Conservation (phyloP, 2,329 filamentous ascomycete genomes). For the Tetracladium maxilliforme region DNA sequence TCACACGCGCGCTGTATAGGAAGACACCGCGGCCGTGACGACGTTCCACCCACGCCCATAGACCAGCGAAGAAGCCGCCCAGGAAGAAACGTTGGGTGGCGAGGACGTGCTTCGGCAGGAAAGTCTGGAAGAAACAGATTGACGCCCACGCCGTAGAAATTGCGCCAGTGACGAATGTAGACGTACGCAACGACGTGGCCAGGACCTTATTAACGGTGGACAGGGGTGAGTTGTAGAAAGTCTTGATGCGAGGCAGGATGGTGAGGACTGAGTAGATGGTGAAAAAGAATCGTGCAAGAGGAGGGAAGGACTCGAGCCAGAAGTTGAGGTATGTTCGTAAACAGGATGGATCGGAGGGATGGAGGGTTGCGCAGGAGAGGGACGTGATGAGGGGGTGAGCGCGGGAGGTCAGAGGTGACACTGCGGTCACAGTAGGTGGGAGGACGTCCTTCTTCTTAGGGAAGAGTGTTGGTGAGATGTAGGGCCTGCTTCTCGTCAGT, state of each 20-base stretch:
- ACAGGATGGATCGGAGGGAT: conserved; percentile 80
- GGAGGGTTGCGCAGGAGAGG: conserved; percentile 78
- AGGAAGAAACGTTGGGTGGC: conserved; percentile 82
- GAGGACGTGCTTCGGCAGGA: conserved; percentile 59
- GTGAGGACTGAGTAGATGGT: conserved; percentile 54
- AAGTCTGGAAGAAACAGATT: conserved; percentile 75
- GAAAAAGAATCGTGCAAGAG: conserved; percentile 63
- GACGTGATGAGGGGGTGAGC: conserved; percentile 79
- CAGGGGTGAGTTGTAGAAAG: conserved; percentile 55
- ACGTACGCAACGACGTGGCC: conserved; percentile 56
- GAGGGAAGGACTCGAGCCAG: conserved; percentile 71
- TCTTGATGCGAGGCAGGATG: conserved; percentile 52
- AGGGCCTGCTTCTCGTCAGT: conserved; percentile 34
- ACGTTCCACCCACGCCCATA: conserved; percentile 71
- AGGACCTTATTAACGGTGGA: conserved; percentile 51
- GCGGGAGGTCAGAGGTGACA: conserved; percentile 65
- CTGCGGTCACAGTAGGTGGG: conserved; percentile 45
- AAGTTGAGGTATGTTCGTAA: conserved; percentile 76
- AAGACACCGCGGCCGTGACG: conserved; percentile 53
- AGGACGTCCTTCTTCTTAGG: conserved; percentile 56
- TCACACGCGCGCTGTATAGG: conserved; percentile 64
- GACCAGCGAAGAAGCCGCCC: conserved; percentile 69
- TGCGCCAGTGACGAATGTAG: conserved; percentile 66
- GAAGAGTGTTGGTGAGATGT: conserved; percentile 76
- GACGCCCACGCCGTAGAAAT: conserved; percentile 79